Evolutionary conservation across 495 filamentous ascomycete species (phyloP).

Genomic region (Penicillium chermesinum): DNA sequence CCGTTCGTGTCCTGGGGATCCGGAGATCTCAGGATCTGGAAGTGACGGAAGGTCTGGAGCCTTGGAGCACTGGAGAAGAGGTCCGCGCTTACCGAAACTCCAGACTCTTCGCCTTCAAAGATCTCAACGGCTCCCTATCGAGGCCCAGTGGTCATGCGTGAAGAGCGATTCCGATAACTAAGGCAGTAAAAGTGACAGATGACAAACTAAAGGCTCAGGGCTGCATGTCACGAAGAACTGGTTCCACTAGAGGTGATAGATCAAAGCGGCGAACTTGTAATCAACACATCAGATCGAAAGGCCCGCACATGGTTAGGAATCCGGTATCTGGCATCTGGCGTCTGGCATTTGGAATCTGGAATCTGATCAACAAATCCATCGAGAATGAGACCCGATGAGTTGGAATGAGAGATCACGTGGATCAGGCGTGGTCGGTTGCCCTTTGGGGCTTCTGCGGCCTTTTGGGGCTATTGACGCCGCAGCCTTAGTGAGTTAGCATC

Average conservation of each 20-base stretch:
- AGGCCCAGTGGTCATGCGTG: no score
- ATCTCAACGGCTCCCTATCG: no score
- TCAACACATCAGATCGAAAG: neutral
- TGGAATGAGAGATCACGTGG: neutral
- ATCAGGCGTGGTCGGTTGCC: neutral
- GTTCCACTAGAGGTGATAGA: neutral
- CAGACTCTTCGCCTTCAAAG: no score
- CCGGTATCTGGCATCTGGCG: neutral
- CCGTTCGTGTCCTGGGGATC: no score
- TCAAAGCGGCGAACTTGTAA: neutral
- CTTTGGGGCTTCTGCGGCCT: no score
- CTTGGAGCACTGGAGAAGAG: no score
- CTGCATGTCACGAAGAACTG: neutral
- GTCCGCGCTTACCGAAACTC: neutral
- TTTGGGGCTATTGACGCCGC: no score
- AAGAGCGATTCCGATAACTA: no score
- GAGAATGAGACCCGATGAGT: neutral
- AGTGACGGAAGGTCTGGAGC: no score
- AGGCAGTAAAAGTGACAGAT: neutral
- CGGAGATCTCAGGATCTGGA: neutral
- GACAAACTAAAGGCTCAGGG: neutral
- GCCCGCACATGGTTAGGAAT: neutral
- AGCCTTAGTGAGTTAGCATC: neutral
- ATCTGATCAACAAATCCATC: neutral
- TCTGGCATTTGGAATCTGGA: neutral